phyloP scores from a whole-genome alignment of 257 asterid species.

The Leonotis leonurus region DNA sequence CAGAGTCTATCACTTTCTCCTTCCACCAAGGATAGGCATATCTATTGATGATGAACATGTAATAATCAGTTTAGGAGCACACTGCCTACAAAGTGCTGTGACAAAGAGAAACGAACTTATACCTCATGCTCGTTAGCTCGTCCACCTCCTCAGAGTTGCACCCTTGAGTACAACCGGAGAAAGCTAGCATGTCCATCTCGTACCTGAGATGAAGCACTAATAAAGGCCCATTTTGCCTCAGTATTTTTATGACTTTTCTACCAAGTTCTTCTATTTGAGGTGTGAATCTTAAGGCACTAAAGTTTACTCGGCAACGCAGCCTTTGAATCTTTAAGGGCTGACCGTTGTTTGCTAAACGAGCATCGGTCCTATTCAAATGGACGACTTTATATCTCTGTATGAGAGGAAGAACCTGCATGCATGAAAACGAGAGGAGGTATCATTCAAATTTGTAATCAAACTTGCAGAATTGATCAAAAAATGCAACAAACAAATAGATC shows the following conservation, averaged over 20 bases:
- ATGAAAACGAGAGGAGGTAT: slow-evolving; percentile 2
- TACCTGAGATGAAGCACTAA: slow-evolving; percentile 93
- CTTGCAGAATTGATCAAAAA: slow-evolving; percentile 12
- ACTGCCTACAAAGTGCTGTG: background rate
- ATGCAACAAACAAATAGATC: slow-evolving; percentile 22
- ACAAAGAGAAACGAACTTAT: slow-evolving; percentile 5
- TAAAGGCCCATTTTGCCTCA: slow-evolving; percentile 79
- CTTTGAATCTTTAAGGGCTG: slow-evolving; percentile 76
- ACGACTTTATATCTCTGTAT: slow-evolving; percentile 84
- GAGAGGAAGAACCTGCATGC: slow-evolving; percentile 76
- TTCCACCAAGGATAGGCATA: slow-evolving; percentile 99
- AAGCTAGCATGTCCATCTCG: slow-evolving; percentile 99
- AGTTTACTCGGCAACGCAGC: slow-evolving; percentile 90
- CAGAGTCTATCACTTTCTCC: slow-evolving; percentile 86
- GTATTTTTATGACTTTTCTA: slow-evolving; percentile 62
- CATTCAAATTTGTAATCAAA: background rate
- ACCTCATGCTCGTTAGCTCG: slow-evolving; percentile 95
- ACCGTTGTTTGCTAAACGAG: slow-evolving; percentile 85
- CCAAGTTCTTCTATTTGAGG: slow-evolving; percentile 94
- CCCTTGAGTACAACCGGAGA: slow-evolving; percentile 96
- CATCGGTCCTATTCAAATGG: slow-evolving; percentile 81
- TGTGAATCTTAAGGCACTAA: slow-evolving; percentile 69
- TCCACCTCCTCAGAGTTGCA: slow-evolving; percentile 76
- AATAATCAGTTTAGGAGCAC: background rate
- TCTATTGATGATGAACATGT: slow-evolving; percentile 28